Evolutionary conservation across 495 filamentous ascomycete genomes (phyloP).

Genomic region (Rhizodiscina lignyota): DNA sequence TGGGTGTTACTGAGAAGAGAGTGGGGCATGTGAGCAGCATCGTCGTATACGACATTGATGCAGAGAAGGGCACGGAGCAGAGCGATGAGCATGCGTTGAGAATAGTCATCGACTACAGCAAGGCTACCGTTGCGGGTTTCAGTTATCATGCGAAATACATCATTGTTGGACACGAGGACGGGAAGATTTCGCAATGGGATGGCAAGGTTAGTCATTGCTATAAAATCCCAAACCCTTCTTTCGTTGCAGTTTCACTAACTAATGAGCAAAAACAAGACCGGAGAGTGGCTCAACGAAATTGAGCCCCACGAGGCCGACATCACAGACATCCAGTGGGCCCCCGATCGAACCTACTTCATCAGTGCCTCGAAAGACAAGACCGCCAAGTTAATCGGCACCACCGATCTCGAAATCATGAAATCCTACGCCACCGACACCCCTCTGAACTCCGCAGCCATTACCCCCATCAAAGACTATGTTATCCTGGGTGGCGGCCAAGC

Average conservation of each 20-base stretch:
- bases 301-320: conserved; percentile 77
- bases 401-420: conserved; percentile 81
- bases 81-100: conserved; percentile 60
- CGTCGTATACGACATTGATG: conserved; percentile 70
- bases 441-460: conserved; percentile 85
- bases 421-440: conserved; percentile 88
- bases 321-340: conserved; percentile 87
- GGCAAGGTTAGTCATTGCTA: conserved; percentile 47
- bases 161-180: conserved; percentile 94
- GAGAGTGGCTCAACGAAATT: conserved; percentile 63
- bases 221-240: neutral
- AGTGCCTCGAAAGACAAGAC: conserved; percentile 96
- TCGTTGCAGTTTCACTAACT: neutral
- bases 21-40: conserved; percentile 90
- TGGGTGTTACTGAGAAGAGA: conserved; percentile 95
- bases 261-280: conserved; percentile 52
- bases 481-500: conserved; percentile 96
- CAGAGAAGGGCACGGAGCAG: conserved; percentile 69
- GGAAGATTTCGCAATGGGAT: conserved; percentile 85
- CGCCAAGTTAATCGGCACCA: conserved; percentile 71
- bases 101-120: conserved; percentile 85
- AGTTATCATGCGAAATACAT: conserved; percentile 85
- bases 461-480: conserved; percentile 87
- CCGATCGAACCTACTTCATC: conserved; percentile 92
- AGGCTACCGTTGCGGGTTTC: conserved; percentile 93